Conservation (phyloP, 176 grass and related monocot species). For the Triticum dicoccoides region DNA sequence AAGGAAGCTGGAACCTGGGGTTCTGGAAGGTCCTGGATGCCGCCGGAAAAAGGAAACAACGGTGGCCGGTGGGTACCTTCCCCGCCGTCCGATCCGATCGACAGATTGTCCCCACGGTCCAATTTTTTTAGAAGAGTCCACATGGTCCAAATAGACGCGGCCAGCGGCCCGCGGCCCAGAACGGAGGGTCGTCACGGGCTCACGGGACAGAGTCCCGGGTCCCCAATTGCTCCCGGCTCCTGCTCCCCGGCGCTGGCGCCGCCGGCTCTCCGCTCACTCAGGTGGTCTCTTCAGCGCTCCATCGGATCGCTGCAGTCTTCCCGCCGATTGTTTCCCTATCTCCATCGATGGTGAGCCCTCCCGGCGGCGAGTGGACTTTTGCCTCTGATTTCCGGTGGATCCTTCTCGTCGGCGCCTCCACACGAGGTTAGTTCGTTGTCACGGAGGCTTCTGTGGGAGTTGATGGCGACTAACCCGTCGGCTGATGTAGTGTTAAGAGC, state of each 20-base stretch:
- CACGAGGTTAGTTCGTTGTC: neutral
- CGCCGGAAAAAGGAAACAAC: neutral
- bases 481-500: neutral
- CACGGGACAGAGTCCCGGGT: neutral
- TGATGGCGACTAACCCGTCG: neutral
- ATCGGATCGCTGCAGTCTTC: neutral
- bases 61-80: neutral
- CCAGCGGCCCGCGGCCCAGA: neutral
- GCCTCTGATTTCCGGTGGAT: neutral
- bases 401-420: neutral
- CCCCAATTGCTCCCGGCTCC: neutral
- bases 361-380: neutral
- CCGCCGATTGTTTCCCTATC: neutral
- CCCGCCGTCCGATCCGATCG: neutral
- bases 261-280: too few relatives aligned
- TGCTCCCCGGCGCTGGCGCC: neutral
- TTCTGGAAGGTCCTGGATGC: conserved; percentile 2
- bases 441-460: neutral
- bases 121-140: neutral
- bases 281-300: neutral
- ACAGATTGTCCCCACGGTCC: neutral
- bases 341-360: neutral
- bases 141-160: neutral
- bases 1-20: neutral
- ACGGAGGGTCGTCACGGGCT: neutral